These are phyloP conservation scores for Sporisorium graminicola DNA, from an alignment of 1,284 basidiomycete genomes.

Conservation along the genomic window DNA sequence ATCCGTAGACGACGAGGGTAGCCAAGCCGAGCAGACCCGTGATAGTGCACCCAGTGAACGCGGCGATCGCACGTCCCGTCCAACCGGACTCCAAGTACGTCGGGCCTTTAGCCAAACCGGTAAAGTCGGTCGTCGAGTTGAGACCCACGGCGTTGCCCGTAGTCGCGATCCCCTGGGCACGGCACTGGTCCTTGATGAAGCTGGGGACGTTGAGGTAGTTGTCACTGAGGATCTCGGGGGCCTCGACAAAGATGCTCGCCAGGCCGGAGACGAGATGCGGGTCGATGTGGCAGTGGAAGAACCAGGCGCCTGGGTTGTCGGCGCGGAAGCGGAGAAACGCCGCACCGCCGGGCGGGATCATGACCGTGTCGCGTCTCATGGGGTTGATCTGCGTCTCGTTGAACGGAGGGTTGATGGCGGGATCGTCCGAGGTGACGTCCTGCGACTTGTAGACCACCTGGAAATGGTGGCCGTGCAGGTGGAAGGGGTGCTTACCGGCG, in stretches of 20 bases:
- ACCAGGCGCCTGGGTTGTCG: constrained; percentile 62
- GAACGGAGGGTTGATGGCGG: constrained; percentile 82
- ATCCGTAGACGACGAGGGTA: constrained; percentile 82
- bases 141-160: constrained; percentile 64
- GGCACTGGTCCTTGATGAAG: constrained; percentile 79
- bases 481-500: constrained; percentile 57
- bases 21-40: constrained; percentile 84
- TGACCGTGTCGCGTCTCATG: constrained; percentile 69
- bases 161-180: constrained; percentile 74
- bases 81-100: constrained; percentile 54
- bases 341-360: constrained; percentile 58
- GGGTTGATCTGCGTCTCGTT: constrained; percentile 75
- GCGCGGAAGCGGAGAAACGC: constrained; percentile 61
- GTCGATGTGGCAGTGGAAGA: constrained; percentile 64
- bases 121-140: constrained; percentile 60
- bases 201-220: constrained; percentile 74
- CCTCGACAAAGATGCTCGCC: constrained; percentile 80
- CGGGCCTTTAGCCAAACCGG: constrained; percentile 34
- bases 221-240: constrained; percentile 72
- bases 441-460: constrained; percentile 75
- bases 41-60: constrained; percentile 86
- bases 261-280: constrained; percentile 76
- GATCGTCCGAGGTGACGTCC: constrained; percentile 83
- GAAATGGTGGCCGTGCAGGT: constrained; percentile 36
- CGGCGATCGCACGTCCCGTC: constrained; percentile 74